Base-by-base conservation (phyloP, 2,329 filamentous ascomycete species). In the Fusarium sp. region DNA sequence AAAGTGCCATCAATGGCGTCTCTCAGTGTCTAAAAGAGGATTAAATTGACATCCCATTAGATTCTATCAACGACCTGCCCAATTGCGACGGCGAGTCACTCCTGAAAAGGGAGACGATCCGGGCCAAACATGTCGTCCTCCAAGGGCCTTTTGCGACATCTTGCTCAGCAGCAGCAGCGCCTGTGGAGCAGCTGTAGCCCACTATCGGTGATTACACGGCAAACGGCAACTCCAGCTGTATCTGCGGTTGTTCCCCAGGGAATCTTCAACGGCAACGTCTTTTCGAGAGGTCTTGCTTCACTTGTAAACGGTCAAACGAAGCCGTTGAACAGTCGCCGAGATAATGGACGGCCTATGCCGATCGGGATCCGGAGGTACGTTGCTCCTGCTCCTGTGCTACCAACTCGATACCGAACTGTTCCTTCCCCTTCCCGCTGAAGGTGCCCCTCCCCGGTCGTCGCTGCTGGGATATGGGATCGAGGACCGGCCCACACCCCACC, bases 71-170 rank as follows among this genome's bases (percentile, higher is more conserved):
- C 60, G 49, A 69, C 70, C 68, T 73, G 68, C 70, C 71, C 64
- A 67, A 73, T 74, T 59, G 63, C 68, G 66, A 73, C 71, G 48
- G 33, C 59, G 50, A 35, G 39, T 56, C 47, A 52, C 54, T 48
- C 61, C 60, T 63, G 47, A 71, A 60, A 56, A 50, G 60, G 60
- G 59, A 53, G 46, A 60, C 56, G 63, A 65, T 55, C 56, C 53
- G 65, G 60, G 57, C 66, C 72, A 64, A 49, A 65, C 64, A 73
- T 74, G 72, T 65, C 69, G 59, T 71, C 64, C 57, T 69, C 71
- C n/a, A 73, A 55, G 64, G 65, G 72, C 72, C 69, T 74, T 66
- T 72, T 74, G 64, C 72, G 70, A 69, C 70, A 74, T 71, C 65
- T 74, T 64, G 64, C 56, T 57, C 71, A 70, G 35, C 51, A 64